Evolutionary conservation across 2,329 filamentous ascomycete species (phyloP).

Genomic region (Fusarium sp.): DNA sequence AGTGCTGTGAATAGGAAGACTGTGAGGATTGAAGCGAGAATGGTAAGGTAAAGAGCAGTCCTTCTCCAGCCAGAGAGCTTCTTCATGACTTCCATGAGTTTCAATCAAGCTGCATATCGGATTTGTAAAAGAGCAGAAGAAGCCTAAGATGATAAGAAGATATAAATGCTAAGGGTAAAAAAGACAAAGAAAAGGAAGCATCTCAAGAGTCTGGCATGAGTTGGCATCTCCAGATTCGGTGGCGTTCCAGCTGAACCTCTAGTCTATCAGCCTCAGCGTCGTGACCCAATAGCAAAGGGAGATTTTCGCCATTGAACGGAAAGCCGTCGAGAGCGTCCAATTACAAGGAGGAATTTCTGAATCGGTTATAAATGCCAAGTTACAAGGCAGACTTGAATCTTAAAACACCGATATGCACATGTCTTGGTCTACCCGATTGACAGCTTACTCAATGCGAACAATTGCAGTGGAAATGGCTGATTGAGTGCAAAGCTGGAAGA

Average conservation of each 20-base stretch:
- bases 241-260: neutral
- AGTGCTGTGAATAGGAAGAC: neutral
- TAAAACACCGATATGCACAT: fast-evolving
- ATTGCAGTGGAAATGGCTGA: fast-evolving
- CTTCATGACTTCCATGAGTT: neutral
- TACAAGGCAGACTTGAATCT: fast-evolving
- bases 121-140: neutral
- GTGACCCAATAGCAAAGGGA: neutral
- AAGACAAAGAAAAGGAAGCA: neutral
- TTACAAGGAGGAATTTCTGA: fast-evolving
- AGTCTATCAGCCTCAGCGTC: neutral
- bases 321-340: fast-evolving
- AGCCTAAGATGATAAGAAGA: neutral
- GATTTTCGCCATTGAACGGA: neutral
- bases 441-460: fast-evolving
- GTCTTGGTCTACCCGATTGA: fast-evolving
- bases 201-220: neutral
- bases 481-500: fast-evolving
- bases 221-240: neutral
- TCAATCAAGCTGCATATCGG: neutral
- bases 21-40: neutral
- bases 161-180: neutral
- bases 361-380: neutral
- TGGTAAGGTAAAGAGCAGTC: neutral
- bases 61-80: neutral